A percentile compares a stretch with the other conserved stretches of the same genome.
Conservation (phyloP, 2,329 filamentous ascomycete species). For the Leptographium radiaticola region DNA sequence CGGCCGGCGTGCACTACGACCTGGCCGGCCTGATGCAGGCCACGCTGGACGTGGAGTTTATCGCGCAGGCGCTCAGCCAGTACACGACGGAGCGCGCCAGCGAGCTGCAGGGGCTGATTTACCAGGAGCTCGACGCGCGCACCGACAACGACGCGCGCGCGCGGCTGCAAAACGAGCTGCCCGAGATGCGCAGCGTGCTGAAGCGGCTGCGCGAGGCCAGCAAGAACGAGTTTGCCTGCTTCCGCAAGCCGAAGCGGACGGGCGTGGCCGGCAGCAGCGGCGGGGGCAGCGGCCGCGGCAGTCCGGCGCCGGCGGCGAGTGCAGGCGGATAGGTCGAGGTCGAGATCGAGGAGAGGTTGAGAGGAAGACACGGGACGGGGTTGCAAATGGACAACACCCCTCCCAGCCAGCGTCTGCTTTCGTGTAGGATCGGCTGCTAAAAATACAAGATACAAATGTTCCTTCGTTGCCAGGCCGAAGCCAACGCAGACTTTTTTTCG, state of each 20-base stretch:
- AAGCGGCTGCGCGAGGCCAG: slow-evolving; percentile 74
- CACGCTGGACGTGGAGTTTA: slow-evolving; percentile 92
- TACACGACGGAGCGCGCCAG: slow-evolving; percentile 77
- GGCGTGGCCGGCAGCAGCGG: background rate
- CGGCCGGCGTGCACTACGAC: slow-evolving; percentile 39
- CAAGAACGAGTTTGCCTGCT: slow-evolving; percentile 79
- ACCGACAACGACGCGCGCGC: slow-evolving; percentile 79
- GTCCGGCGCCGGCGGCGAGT: background rate
- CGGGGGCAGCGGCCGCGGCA: background rate
- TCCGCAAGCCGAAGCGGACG: slow-evolving; percentile 47
- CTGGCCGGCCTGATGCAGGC: slow-evolving; percentile 88
- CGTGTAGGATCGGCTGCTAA: too few species aligned
- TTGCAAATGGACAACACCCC: too few species aligned
- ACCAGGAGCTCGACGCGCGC: slow-evolving; percentile 69
- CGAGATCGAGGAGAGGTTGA: background rate
- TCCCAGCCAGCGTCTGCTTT: too few species aligned
- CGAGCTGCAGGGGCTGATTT: slow-evolving; percentile 78
- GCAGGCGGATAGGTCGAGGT: background rate
- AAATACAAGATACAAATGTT: too few species aligned
- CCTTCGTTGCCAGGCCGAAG: too few species aligned
- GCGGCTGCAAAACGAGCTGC: slow-evolving; percentile 71
- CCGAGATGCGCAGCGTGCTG: slow-evolving; percentile 75
- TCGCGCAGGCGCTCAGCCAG: slow-evolving; percentile 81
- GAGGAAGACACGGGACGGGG: too few species aligned
- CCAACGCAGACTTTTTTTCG: too few species aligned